Conservation (phyloP, 495 filamentous ascomycete species). For the Lichenothelia convexa region DNA sequence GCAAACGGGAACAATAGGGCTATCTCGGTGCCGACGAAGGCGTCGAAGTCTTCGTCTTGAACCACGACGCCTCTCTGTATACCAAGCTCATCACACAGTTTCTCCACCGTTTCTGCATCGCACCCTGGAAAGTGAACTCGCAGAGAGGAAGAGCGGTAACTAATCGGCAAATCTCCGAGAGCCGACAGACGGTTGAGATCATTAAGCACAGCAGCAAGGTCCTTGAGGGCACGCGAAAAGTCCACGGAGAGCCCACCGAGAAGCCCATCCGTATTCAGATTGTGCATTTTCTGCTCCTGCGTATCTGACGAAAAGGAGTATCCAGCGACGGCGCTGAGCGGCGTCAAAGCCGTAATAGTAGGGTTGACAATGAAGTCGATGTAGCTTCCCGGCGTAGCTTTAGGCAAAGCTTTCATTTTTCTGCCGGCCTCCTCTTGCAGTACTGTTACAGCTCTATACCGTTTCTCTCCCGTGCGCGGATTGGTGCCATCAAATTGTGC, state of each 20-base stretch:
- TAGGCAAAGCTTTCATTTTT: constrained; percentile 36
- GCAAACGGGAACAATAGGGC: constrained; percentile 78
- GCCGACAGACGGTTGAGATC: constrained; percentile 60
- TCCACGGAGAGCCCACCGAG: constrained; percentile 71
- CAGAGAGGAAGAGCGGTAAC: constrained; percentile 45
- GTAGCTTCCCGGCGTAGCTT: constrained; percentile 49
- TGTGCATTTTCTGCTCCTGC: constrained; percentile 16
- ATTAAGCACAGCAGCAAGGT: constrained; percentile 57
- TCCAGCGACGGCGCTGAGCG: constrained; percentile 26
- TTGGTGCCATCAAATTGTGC: constrained; percentile 62
- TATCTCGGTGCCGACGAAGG: constrained; percentile 30
- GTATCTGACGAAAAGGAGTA: constrained; percentile 9
- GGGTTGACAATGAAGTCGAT: constrained; percentile 74
- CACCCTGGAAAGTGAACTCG: constrained; percentile 82
- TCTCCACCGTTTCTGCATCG: constrained; percentile 65
- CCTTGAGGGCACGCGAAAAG: constrained; percentile 72
- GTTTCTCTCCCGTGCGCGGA: constrained; percentile 49
- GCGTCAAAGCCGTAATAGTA: constrained; percentile 68
- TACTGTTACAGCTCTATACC: constrained; percentile 48
- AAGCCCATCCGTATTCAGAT: constrained; percentile 61
- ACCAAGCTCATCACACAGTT: constrained; percentile 71
- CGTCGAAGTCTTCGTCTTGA: constrained; percentile 46
- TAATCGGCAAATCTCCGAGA: constrained; percentile 69
- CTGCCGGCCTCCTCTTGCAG: constrained; percentile 51
- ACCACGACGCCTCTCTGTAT: constrained; percentile 54